Conservation (phyloP, 371 early-diverging fungal species). For the Capillidium heterosporum region DNA sequence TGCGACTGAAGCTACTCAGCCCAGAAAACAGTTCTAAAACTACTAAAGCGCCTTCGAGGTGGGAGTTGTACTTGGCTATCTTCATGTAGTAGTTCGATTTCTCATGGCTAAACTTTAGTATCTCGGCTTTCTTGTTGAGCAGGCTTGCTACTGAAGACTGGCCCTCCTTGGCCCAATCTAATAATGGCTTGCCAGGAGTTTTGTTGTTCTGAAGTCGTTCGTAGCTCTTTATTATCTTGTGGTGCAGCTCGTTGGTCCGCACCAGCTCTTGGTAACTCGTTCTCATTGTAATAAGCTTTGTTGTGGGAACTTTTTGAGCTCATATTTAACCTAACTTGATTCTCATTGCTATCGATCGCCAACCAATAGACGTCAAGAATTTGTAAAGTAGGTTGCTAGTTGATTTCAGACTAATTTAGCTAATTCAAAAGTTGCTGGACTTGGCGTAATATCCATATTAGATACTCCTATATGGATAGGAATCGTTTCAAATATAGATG, state of each 20-base stretch:
- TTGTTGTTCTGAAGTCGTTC: neutral
- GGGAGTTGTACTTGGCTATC: neutral
- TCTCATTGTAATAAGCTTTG: no score
- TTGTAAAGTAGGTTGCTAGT: no score
- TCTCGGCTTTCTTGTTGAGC: neutral
- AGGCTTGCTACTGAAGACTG: neutral
- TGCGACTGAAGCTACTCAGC: neutral
- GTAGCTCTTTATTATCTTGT: neutral
- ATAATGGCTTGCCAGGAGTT: neutral
- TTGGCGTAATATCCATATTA: no score
- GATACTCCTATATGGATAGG: no score
- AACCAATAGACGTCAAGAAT: no score
- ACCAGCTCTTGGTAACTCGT: neutral
- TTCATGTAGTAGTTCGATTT: neutral
- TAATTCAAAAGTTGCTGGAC: no score
- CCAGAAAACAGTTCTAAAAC: neutral
- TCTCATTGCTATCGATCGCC: no score
- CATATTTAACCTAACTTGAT: no score
- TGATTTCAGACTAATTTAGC: no score
- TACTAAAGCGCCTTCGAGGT: neutral
- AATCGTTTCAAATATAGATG: no score
- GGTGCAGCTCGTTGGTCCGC: neutral
- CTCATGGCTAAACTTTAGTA: neutral
- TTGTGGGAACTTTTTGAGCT: no score
- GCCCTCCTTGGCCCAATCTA: neutral